Evolutionary conservation across 2,329 filamentous ascomycete genomes (phyloP).

Genomic region (Geosmithia flava): DNA sequence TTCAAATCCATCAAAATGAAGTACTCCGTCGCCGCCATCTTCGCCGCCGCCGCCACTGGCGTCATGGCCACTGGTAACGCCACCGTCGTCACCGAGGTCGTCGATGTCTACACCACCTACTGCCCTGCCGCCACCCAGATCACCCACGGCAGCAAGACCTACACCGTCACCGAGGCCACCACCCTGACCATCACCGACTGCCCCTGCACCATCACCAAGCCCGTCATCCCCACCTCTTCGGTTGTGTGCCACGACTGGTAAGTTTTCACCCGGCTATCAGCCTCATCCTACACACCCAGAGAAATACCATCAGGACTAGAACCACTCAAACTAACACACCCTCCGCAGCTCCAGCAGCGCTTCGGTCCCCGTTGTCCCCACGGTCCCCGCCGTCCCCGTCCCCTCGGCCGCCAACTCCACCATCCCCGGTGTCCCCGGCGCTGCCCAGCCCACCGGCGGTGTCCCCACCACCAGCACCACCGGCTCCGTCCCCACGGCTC

Average conservation of each 20-base stretch:
- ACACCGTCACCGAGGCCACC: conserved; percentile 56
- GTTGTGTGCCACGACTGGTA: conserved; percentile 44
- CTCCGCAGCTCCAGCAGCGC: conserved; percentile 14
- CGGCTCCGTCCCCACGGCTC: conserved; percentile 12
- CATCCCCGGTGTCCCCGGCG: conserved; percentile 11
- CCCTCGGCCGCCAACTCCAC: conserved; percentile 12
- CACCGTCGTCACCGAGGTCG: conserved; percentile 51
- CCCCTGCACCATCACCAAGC: conserved; percentile 55
- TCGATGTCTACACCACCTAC: conserved; percentile 57
- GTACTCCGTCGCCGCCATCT: conserved; percentile 41
- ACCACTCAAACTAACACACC: background rate
- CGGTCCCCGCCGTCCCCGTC: conserved; percentile 3
- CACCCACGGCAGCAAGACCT: conserved; percentile 52
- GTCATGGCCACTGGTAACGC: conserved; percentile 34
- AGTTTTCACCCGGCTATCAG: conserved; percentile 11
- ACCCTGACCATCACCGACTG: conserved; percentile 62
- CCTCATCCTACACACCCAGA: background rate
- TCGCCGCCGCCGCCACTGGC: conserved; percentile 38
- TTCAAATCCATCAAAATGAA: conserved; percentile 46
- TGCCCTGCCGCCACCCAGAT: conserved; percentile 56
- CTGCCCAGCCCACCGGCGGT: conserved; percentile 13
- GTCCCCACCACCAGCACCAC: conserved; percentile 10
- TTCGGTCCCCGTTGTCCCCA: conserved; percentile 7
- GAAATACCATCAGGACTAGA: background rate
- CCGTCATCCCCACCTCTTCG: conserved; percentile 37